phyloP scores from a whole-genome alignment of 768 basidiomycete genomes.

The Lanmaoa pseudosensibilis region DNA sequence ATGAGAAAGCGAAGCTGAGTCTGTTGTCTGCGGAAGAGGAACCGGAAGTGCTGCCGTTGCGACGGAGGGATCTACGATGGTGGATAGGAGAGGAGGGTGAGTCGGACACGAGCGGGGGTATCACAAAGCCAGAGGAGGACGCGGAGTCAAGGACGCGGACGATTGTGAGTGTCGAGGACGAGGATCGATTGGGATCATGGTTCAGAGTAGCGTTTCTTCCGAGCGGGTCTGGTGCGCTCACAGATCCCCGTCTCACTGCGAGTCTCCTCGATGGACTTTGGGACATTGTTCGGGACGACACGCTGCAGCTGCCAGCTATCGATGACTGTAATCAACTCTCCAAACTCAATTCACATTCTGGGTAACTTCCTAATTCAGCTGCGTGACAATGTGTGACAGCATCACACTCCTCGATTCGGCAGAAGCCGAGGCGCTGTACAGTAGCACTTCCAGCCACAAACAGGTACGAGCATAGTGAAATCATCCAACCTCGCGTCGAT shows the following conservation, averaged over 20 bases:
- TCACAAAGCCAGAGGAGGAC: constrained; percentile 21
- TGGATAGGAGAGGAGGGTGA: constrained; percentile 26
- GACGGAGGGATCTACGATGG: constrained; percentile 34
- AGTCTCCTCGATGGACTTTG: constrained; percentile 35
- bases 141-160: constrained; percentile 55
- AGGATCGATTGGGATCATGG: constrained; percentile 51
- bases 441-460: constrained; percentile 25
- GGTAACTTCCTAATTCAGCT: constrained; percentile 7
- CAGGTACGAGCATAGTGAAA: neutral
- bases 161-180: constrained; percentile 70
- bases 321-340: neutral
- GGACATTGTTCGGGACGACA: constrained; percentile 13
- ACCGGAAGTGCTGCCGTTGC: constrained; percentile 32
- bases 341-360: neutral
- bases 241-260: constrained; percentile 63
- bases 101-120: constrained; percentile 23
- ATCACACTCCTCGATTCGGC: constrained; percentile 7
- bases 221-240: constrained; percentile 67
- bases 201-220: constrained; percentile 55
- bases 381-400: neutral
- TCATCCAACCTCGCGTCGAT: constrained; percentile 9
- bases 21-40: constrained; percentile 34
- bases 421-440: constrained; percentile 23
- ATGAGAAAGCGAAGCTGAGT: constrained; percentile 65
- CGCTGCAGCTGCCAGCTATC: neutral